These are phyloP conservation scores for Smittium mucronatum DNA, from an alignment of 371 early-diverging fungal genomes.

Conservation along the genomic window DNA sequence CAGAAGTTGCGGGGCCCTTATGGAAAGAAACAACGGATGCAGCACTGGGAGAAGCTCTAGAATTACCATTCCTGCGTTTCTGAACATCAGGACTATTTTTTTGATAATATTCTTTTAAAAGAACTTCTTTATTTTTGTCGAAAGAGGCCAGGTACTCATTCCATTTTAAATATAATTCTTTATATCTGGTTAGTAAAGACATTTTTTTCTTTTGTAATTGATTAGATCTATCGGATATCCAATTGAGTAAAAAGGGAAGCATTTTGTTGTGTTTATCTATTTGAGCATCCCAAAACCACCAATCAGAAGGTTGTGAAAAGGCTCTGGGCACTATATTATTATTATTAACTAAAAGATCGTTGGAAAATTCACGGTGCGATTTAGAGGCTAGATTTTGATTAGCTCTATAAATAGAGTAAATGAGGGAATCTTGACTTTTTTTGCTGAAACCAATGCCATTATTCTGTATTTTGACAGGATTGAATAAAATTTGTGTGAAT, in stretches of 20 bases:
- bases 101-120: slow-evolving; percentile 9
- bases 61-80: slow-evolving; percentile 14
- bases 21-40: slow-evolving; percentile 31
- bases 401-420: slow-evolving; percentile 39
- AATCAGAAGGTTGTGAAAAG: slow-evolving; percentile 38
- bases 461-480: background rate
- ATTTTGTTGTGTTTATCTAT: slow-evolving; percentile 26
- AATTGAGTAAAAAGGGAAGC: slow-evolving; percentile 24
- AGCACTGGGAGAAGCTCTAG: slow-evolving; percentile 17
- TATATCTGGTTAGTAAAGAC: slow-evolving; percentile 37
- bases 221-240: slow-evolving; percentile 25
- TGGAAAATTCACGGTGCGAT: slow-evolving; percentile 15
- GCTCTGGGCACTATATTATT: slow-evolving; percentile 33
- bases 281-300: slow-evolving; percentile 47
- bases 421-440: slow-evolving; percentile 4
- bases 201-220: slow-evolving; percentile 32
- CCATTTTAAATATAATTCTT: slow-evolving; percentile 38
- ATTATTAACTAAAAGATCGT: slow-evolving; percentile 22
- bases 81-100: slow-evolving; percentile 4
- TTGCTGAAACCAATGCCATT: background rate
- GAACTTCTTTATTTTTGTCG: slow-evolving; percentile 36
- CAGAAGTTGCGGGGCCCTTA: slow-evolving; percentile 8
- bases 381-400: slow-evolving; percentile 40
- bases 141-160: slow-evolving; percentile 34
- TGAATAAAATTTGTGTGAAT: background rate